A percentile compares a stretch with the other conserved stretches of the same genome.
These are phyloP conservation scores for Marasmius sp. DNA, from an alignment of 1,284 basidiomycete genomes.

Conservation along the genomic window DNA sequence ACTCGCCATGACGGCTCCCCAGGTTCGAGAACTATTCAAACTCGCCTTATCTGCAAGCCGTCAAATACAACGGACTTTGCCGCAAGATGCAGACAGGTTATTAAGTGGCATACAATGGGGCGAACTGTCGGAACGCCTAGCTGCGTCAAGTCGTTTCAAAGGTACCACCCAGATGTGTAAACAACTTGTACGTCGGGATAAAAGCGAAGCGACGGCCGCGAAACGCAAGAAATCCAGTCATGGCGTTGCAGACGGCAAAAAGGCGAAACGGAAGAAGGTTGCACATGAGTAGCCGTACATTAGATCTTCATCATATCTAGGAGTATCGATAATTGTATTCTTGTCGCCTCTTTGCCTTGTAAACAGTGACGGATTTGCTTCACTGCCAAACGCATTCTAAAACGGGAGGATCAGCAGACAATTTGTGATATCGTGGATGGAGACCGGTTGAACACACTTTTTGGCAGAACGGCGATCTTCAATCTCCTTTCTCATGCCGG, in stretches of 20 bases:
- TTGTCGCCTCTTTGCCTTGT: neutral
- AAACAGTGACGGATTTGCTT: neutral
- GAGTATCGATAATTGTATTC: slow-evolving; percentile 18
- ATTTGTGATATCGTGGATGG: neutral
- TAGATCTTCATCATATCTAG: slow-evolving; percentile 13
- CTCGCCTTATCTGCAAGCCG: slow-evolving; percentile 67
- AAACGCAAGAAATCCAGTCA: slow-evolving; percentile 46
- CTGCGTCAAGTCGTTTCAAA: slow-evolving; percentile 37
- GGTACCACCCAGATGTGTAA: slow-evolving; percentile 13
- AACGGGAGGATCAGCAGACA: neutral
- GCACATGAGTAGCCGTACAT: slow-evolving; percentile 12
- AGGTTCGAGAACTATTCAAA: slow-evolving; percentile 83
- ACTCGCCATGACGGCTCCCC: slow-evolving; percentile 55
- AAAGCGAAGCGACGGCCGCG: slow-evolving; percentile 16
- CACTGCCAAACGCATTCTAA: slow-evolving; percentile 23
- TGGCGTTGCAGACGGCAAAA: slow-evolving; percentile 33
- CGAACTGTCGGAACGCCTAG: slow-evolving; percentile 30
- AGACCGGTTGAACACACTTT: slow-evolving; percentile 36
- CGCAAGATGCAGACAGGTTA: slow-evolving; percentile 21
- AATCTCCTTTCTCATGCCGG: slow-evolving; percentile 54
- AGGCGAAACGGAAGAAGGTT: slow-evolving; percentile 36
- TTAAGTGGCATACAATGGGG: slow-evolving; percentile 41
- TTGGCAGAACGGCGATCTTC: slow-evolving; percentile 50
- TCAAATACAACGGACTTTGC: slow-evolving; percentile 52
- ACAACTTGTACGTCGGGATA: slow-evolving; percentile 15